Evolutionary conservation across 257 asterid species (phyloP), one percentile per base, ranked within the genome.

Genomic region (Coffea eugenioides): DNA sequence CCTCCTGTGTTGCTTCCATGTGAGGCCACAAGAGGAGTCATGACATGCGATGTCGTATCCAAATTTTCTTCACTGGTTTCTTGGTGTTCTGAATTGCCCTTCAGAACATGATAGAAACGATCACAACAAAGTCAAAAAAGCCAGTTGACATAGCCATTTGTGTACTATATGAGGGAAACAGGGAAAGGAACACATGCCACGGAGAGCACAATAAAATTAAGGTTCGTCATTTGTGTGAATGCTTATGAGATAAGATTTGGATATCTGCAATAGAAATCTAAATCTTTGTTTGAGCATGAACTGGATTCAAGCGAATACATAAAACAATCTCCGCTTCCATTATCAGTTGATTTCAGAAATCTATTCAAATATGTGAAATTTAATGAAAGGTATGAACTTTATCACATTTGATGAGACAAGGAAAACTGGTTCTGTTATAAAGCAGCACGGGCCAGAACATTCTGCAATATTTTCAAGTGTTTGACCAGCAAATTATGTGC

Each of bases 41-140:
- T 52, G 77, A 78, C 75, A 79, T 90, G 87, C 59, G 84, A 74
- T 11, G 66, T 59, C 68, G 46, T 54, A 77, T 71, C 84, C 25
- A n/a, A 36, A 83, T 86, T 80, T 59, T 75, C 69, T 82, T 71
- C 90, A 25, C 48, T 67, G 78, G 84, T 86, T 76, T 84, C 91
- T 61, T 80, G 80, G 73, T 83, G 73, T 80, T 86, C 93, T 76
- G 82, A 82, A 79, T 90, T 84, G 88, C 87, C 97, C 97, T 92
- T 90, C 92, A 91, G 85, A 89, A 89, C 69, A 89, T n/a, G 88
- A 88, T 86, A 89, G 90, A 89, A 85, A 74, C 89, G 87, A 82
- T 90, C 95, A 92, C 79, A 85, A 88, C 86, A 88, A 77, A 83
- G 88, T 82, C 83, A 79, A 83, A 86, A 76, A 74, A 84, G 80